Evolutionary conservation across 352 stramenopile species (phyloP), one percentile per base, ranked within the genome.

Genomic region (Globisporangium emineosum): DNA sequence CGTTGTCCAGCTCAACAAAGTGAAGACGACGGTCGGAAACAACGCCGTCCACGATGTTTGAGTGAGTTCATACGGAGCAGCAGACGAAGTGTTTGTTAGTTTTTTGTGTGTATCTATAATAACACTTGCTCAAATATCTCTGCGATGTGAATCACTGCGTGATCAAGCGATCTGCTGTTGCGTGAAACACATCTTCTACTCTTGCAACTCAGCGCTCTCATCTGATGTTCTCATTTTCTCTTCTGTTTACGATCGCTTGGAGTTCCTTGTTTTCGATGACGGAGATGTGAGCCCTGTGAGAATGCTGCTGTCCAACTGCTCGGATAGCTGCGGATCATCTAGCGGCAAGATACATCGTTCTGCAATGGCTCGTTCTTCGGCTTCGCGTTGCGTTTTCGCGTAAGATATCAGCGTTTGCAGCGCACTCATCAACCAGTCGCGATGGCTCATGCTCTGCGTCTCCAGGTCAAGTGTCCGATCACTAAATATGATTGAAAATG

Each of bases 361-460:
- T 52, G 80, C 79, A 57, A 93, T 89, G n/a, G 81, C 85, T n/a
- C 86, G 83, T 29, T 87, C 73, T 69, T 95, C 86, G 5, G 80
- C 81, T 33, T 81, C 67, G 47, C 86, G 84, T 60, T 95, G 86
- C 27, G 81, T 84, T 32, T 76, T 75, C 40, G 84, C 72, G 60
- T 95, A 93, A 8, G 78, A 75, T 12, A 93, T 77, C 5, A 95
- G 77, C 35, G 85, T 93, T 5, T 80, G 76, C 33, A 95, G 65
- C 4, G 86, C 84, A 63, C 82, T 91, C 42, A 91, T 76, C 53
- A 95, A 68, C 86, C 86, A 95, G 71, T 95, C 85, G 10, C 86
- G 84, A 65, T 95, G 81, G 61, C 77, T 86, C 52, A 68, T 67
- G 43, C 81, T 93, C 51, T 84, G 71, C 6, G 86, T 95, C 62